These are phyloP conservation scores for Corniculantispora saksenae DNA, from an alignment of 2,329 filamentous ascomycete genomes.

Conservation along the genomic window DNA sequence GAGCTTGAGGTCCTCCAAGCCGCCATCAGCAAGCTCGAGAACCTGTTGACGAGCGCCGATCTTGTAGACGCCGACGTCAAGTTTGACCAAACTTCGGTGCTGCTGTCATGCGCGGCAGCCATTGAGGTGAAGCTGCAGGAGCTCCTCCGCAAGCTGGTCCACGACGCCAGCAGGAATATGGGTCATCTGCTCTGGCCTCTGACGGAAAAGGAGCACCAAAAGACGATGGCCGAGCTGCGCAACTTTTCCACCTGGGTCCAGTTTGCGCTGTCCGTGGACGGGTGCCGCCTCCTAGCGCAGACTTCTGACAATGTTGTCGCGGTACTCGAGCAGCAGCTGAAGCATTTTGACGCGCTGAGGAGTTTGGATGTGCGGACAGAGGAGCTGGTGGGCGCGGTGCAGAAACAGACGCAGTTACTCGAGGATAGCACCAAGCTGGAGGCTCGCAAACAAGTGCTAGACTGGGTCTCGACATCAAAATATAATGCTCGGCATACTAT, in stretches of 20 bases:
- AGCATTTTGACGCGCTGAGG: constrained; percentile 20
- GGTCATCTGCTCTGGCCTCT: constrained; percentile 24
- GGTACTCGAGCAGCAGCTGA: constrained; percentile 23
- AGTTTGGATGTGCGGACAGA: neutral
- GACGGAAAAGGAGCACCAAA: constrained; percentile 25
- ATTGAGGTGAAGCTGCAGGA: constrained; percentile 18
- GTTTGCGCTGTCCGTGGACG: constrained; percentile 26
- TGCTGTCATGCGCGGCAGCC: constrained; percentile 16
- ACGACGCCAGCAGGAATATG: neutral
- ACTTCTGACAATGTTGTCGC: constrained; percentile 24
- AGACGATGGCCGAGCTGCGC: constrained; percentile 24
- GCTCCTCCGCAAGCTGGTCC: constrained; percentile 13
- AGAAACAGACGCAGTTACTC: neutral
- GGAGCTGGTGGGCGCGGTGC: neutral
- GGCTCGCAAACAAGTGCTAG: neutral
- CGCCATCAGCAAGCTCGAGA: neutral
- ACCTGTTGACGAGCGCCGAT: neutral
- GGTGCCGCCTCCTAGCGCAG: constrained; percentile 24
- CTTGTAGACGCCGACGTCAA: neutral
- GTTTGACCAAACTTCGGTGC: constrained; percentile 7
- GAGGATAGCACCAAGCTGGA: neutral
- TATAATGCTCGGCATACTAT: neutral
- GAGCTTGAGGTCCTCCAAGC: neutral
- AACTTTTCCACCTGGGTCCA: constrained; percentile 25
- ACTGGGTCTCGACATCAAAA: constrained; percentile 9